Percentiles rank a stretch among this genome's conserved stretches.
Conservation (phyloP, 2,329 filamentous ascomycete genomes). For the Claviceps africana region DNA sequence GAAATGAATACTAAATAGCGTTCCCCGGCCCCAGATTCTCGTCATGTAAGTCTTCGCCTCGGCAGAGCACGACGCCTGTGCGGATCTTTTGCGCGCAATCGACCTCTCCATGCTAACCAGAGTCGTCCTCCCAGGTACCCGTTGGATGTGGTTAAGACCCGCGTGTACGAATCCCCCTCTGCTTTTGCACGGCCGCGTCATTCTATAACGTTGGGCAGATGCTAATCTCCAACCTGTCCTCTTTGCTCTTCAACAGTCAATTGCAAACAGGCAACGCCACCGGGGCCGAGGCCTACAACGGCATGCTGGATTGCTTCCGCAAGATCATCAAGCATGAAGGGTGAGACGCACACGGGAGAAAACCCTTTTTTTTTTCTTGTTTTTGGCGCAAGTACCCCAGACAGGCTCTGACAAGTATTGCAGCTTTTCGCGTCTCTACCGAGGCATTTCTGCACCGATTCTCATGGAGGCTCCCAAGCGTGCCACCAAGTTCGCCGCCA, state of each 20-base stretch:
- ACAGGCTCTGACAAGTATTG: background rate
- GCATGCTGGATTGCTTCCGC: constrained; percentile 95
- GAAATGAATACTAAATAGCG: constrained; percentile 3
- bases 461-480: constrained; percentile 92
- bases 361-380: background rate
- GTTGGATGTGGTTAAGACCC: constrained; percentile 93
- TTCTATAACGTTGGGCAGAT: background rate
- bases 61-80: background rate
- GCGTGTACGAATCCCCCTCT: constrained; percentile 55
- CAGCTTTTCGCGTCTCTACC: constrained; percentile 81
- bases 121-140: constrained; percentile 59
- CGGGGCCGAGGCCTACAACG: constrained; percentile 78
- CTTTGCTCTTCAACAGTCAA: constrained; percentile 42
- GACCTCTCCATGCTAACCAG: background rate
- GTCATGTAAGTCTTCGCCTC: constrained; percentile 50
- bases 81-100: background rate
- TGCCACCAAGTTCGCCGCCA: constrained; percentile 97
- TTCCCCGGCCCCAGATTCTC: constrained; percentile 49
- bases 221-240: constrained; percentile 10
- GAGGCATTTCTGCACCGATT: constrained; percentile 88
- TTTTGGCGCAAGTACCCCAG: background rate
- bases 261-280: constrained; percentile 62
- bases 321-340: constrained; percentile 96
- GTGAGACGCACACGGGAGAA: constrained; percentile 31
- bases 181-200: constrained; percentile 2